A percentile compares a stretch with the other conserved stretches of the same genome.
These are phyloP conservation scores for Trichoderma sp. DNA, from an alignment of 2,329 filamentous ascomycete species.

Conservation along the genomic window DNA sequence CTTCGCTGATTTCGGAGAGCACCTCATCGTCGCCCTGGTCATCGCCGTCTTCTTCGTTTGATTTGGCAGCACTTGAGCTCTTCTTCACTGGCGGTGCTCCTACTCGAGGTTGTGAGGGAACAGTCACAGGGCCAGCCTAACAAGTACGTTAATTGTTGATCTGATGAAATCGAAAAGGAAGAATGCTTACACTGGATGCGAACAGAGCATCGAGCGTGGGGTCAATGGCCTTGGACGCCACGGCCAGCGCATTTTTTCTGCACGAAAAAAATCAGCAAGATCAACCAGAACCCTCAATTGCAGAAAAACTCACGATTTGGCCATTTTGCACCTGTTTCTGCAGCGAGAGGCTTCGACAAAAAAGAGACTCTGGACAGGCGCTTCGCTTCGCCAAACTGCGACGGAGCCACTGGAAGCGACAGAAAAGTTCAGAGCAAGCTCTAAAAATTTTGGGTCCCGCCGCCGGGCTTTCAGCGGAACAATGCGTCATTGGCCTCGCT, in stretches of 20 bases:
- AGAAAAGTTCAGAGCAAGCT: slow-evolving; percentile 19
- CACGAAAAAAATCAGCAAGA: slow-evolving; percentile 22
- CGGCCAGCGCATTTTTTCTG: slow-evolving; percentile 42
- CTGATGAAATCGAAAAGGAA: neutral
- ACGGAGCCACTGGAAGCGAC: slow-evolving; percentile 14
- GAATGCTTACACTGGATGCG: slow-evolving; percentile 63
- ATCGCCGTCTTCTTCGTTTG: slow-evolving; percentile 32
- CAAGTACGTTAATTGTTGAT: slow-evolving; percentile 4
- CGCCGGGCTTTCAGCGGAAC: slow-evolving; percentile 28
- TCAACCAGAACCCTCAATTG: neutral
- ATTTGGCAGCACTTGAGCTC: slow-evolving; percentile 22
- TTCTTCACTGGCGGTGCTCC: slow-evolving; percentile 36
- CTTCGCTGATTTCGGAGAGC: slow-evolving; percentile 35
- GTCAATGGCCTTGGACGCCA: slow-evolving; percentile 59
- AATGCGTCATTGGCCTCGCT: slow-evolving; percentile 34
- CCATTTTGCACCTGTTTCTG: slow-evolving; percentile 21
- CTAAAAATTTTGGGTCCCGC: slow-evolving; percentile 22
- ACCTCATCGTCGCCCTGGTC: slow-evolving; percentile 35
- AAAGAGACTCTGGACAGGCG: neutral
- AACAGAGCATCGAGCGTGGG: slow-evolving; percentile 69
- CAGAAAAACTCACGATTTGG: slow-evolving; percentile 26
- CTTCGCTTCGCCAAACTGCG: slow-evolving; percentile 17
- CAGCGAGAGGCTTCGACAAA: neutral
- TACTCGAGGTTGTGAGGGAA: slow-evolving; percentile 47
- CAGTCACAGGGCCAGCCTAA: slow-evolving; percentile 53